Percentiles rank a stretch among this genome's conserved stretches.
Conservation (phyloP, 768 basidiomycete species). For the Xerocomus spinulosus region DNA sequence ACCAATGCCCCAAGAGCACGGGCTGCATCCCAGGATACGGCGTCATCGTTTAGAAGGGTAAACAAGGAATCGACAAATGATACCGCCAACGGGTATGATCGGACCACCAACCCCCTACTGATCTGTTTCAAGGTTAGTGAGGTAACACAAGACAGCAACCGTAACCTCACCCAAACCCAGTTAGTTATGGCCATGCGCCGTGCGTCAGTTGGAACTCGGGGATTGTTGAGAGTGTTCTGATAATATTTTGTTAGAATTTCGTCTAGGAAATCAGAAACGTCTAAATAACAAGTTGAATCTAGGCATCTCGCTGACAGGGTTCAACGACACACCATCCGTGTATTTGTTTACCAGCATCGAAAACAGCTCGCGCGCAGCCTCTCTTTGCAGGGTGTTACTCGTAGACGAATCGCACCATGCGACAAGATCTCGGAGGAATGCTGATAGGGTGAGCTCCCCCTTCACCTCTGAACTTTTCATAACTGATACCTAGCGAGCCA, state of each 20-base stretch:
- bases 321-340: slow-evolving; percentile 45
- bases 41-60: slow-evolving; percentile 60
- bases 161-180: slow-evolving; percentile 66
- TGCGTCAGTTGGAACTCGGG: slow-evolving; percentile 25
- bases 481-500: slow-evolving; percentile 37
- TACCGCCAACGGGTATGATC: slow-evolving; percentile 58
- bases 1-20: slow-evolving; percentile 67
- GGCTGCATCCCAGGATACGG: slow-evolving; percentile 69
- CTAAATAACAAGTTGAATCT: slow-evolving; percentile 28
- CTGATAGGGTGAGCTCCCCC: slow-evolving; percentile 44
- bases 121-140: slow-evolving; percentile 43
- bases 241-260: slow-evolving; percentile 46
- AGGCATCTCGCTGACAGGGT: neutral
- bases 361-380: slow-evolving; percentile 53
- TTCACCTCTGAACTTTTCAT: slow-evolving; percentile 23
- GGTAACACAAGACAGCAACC: neutral
- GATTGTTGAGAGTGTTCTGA: slow-evolving; percentile 41
- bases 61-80: slow-evolving; percentile 62
- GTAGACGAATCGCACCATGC: slow-evolving; percentile 53
- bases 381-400: slow-evolving; percentile 48
- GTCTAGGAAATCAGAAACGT: slow-evolving; percentile 42
- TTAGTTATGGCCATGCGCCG: slow-evolving; percentile 50
- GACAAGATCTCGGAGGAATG: slow-evolving; percentile 52
- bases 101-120: slow-evolving; percentile 72
- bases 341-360: slow-evolving; percentile 78